Percentiles rank a stretch among this genome's conserved stretches.
phyloP scores from a whole-genome alignment of 345 rosid genomes.

The Populus deltoides region DNA sequence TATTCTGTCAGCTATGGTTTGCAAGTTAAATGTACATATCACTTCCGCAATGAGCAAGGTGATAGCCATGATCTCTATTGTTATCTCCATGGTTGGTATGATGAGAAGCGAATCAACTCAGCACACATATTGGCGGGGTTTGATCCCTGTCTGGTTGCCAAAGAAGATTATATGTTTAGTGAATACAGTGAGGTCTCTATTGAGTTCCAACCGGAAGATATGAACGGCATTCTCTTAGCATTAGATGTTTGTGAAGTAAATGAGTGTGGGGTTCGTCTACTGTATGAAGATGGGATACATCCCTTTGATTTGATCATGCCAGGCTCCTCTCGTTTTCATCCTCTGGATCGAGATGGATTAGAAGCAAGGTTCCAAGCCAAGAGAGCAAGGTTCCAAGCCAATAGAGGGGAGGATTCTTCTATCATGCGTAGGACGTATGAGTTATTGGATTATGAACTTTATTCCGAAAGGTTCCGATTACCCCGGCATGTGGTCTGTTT shows the following conservation, averaged over 20 bases:
- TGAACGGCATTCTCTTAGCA: neutral
- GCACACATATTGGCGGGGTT: neutral
- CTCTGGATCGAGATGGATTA: no score
- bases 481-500: no score
- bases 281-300: neutral
- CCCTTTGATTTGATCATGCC: neutral
- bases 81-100: neutral
- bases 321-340: no score
- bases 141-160: neutral
- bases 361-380: no score
- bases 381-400: no score
- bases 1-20: neutral
- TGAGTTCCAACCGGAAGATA: neutral
- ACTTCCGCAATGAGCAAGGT: neutral
- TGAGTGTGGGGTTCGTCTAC: neutral
- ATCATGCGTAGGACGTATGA: no score
- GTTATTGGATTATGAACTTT: no score
- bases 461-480: no score
- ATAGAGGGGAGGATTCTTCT: no score
- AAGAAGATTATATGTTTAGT: neutral
- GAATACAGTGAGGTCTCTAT: neutral
- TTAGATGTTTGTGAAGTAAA: neutral
- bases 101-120: neutral
- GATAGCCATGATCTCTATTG: neutral
- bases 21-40: neutral